phyloP scores from a whole-genome alignment of 1,284 basidiomycete genomes.

The Leccinum laetum region DNA sequence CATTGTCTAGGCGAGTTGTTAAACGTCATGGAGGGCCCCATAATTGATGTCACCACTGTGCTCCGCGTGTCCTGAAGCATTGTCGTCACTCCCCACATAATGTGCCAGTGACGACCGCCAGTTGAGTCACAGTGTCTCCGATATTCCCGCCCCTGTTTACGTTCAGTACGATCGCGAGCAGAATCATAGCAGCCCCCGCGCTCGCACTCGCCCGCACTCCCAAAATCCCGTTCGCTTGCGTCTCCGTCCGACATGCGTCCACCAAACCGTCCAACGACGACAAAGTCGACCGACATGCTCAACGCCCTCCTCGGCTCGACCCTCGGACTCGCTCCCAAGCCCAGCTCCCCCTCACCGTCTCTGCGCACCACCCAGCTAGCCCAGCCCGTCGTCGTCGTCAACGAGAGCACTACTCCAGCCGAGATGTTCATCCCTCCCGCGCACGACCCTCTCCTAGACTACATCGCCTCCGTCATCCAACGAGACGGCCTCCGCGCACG shows the following conservation, averaged over 20 bases:
- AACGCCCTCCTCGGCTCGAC: conserved; percentile 23
- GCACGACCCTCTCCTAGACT: conserved; percentile 75
- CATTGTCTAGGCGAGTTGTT: too few species aligned
- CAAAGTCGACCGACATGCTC: conserved; percentile 24
- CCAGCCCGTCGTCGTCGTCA: not conserved
- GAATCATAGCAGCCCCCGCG: conserved; percentile 1
- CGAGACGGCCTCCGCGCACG: conserved; percentile 67
- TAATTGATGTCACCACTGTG: too few species aligned
- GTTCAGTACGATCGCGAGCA: conserved; percentile 22
- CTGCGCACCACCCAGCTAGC: not conserved
- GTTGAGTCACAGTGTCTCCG: too few species aligned
- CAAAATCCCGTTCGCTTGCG: not conserved
- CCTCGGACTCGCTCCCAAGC: conserved; percentile 9
- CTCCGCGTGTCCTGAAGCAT: too few species aligned
- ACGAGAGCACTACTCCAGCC: not conserved
- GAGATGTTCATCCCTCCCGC: conserved; percentile 65
- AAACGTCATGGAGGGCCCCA: too few species aligned
- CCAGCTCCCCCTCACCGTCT: not conserved
- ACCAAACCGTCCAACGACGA: conserved; percentile 22
- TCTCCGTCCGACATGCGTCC: conserved; percentile 13
- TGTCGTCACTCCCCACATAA: too few species aligned
- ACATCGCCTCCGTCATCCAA: conserved; percentile 70
- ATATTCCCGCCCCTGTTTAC: too few species aligned
- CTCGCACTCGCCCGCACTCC: conserved; percentile 3
- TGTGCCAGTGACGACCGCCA: too few species aligned